Base-by-base conservation (phyloP, 352 stramenopile species). In the Phytophthora tentaculata region DNA sequence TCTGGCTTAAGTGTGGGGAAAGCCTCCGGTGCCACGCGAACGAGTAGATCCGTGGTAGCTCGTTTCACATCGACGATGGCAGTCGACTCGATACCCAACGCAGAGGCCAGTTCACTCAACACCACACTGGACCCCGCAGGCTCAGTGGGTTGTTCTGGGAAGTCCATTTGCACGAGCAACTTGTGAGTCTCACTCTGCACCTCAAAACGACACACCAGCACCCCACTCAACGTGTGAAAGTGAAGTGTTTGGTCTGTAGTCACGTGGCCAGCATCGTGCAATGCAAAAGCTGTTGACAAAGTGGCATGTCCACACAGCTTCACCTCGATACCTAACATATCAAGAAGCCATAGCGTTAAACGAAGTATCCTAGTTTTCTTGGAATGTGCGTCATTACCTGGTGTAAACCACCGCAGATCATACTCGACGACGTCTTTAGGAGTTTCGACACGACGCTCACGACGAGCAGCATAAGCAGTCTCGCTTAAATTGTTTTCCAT, bases 401-500 rank as follows among this genome's bases (percentile, higher is more conserved):
- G 81, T 1, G 78, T 85, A 50, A 92, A 92, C 84, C 81, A 92
- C 13, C 77, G 73, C 53, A 92, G 61, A 52, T 88, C 76, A 37
- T 79, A 91, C 58, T 80, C 63, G 2, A 63, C 56, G 2, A 79
- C 24, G 16, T 65, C 24, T 3, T 50, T 47, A 10, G 43, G 17
- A 9, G 16, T 63, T 43, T 54, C 43, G n/a, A 6, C 43, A 48
- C 17, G 52, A 19, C 35, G 52, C 22, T 55, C 29, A 14, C 75
- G 68, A 32, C 45, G 71, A 16, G 74, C 89, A 59, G 94, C 67
- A 74, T 92, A 99, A 13, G 92, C 94, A 16, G 96, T 99, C 71
- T 98, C 91, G 32, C 85, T 92, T 22, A 98, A 65, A 64, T 98
- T 98, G 61, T 97, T 97, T 71, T 99, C 91, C 52, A 81, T 81